A percentile compares a stretch with the other conserved stretches of the same genome.
These are phyloP conservation scores for Nymphaea thermarum DNA, from an alignment of 164 flowering plant species.

Conservation along the genomic window DNA sequence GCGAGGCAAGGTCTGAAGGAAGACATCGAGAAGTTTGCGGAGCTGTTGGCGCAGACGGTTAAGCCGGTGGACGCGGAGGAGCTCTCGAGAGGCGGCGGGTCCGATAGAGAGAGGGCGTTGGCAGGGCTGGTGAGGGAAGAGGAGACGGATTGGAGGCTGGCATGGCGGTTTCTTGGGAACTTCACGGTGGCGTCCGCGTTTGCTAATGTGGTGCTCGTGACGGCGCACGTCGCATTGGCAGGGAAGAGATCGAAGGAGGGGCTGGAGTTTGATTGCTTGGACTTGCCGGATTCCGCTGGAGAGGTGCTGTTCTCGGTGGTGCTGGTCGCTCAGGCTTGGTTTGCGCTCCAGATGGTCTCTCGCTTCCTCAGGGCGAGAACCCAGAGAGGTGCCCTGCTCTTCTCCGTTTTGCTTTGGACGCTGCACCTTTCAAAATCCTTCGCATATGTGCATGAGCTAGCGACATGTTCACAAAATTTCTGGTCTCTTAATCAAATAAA, in stretches of 20 bases:
- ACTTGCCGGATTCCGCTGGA: constrained; percentile 92
- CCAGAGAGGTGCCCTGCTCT: constrained; percentile 45
- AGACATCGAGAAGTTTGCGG: constrained; percentile 45
- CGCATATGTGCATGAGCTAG: too few species aligned
- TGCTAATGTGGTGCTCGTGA: constrained; percentile 51
- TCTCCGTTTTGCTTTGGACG: too few species aligned
- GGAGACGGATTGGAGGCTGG: constrained; percentile 74
- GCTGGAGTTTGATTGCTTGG: constrained; percentile 86
- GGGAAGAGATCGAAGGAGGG: constrained; percentile 67
- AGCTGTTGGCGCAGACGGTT: constrained; percentile 38
- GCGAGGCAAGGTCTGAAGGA: constrained; percentile 81
- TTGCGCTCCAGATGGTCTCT: constrained; percentile 52
- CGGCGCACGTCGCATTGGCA: constrained; percentile 54
- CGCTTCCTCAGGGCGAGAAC: constrained; percentile 84
- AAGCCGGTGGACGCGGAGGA: constrained; percentile 41
- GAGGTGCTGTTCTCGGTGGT: constrained; percentile 69
- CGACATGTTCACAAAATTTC: too few species aligned
- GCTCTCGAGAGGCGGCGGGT: constrained; percentile 19
- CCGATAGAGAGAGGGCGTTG: constrained; percentile 63
- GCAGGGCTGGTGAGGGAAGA: constrained; percentile 68
- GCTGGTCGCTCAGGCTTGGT: constrained; percentile 66
- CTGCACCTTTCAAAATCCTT: too few species aligned
- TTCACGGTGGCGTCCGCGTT: constrained; percentile 61
- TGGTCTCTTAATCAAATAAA: too few species aligned
- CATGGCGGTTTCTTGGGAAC: constrained; percentile 66